phyloP scores from a whole-genome alignment of 2,329 filamentous ascomycete species.

The Alternaria metachromatica region DNA sequence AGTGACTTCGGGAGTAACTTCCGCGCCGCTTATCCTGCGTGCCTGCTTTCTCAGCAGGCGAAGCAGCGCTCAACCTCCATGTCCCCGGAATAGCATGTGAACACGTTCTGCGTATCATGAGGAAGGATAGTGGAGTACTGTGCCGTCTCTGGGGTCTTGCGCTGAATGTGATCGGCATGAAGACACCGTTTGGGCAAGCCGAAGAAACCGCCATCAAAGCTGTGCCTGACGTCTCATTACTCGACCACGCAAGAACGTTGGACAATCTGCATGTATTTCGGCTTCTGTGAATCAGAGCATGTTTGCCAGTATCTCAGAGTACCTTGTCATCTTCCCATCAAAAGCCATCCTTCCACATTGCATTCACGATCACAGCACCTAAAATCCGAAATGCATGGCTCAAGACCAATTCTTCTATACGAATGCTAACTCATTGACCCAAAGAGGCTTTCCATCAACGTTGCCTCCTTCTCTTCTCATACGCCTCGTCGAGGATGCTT shows the following conservation, averaged over 20 bases:
- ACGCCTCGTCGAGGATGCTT: background rate
- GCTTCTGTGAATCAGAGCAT: background rate
- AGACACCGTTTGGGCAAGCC: background rate
- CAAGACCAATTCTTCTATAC: background rate
- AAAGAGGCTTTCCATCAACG: background rate
- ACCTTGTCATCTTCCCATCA: background rate
- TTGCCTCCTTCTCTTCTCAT: background rate
- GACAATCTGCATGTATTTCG: background rate
- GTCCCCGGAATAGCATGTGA: background rate
- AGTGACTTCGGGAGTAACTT: background rate
- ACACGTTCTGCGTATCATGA: background rate
- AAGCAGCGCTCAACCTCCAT: background rate
- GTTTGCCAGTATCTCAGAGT: background rate
- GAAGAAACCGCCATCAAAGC: background rate
- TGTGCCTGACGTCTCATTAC: background rate
- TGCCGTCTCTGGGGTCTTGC: background rate
- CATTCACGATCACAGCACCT: background rate
- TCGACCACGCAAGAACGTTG: background rate
- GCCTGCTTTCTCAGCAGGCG: background rate
- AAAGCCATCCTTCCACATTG: background rate
- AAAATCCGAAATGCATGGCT: background rate
- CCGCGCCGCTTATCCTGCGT: background rate
- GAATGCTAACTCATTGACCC: background rate
- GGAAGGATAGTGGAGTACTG: background rate
- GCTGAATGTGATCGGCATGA: background rate